Percentiles rank a stretch among this genome's conserved stretches.
phyloP scores from a whole-genome alignment of 2,329 filamentous ascomycete species.

The Penicillium nordicum region DNA sequence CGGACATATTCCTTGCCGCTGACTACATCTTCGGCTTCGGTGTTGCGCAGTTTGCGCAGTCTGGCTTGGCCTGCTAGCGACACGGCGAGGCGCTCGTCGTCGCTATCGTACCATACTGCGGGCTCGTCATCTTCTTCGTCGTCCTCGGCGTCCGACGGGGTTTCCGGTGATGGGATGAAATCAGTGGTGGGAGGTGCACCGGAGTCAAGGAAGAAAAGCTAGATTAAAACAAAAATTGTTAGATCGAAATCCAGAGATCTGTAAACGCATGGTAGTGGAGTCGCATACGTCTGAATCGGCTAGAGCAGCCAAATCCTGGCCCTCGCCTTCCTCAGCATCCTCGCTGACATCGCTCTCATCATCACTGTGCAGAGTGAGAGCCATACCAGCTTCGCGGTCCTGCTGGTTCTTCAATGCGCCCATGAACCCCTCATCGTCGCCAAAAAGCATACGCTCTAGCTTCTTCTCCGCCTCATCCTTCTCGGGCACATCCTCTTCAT shows the following conservation, averaged over 20 bases:
- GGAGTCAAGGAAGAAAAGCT: conserved; percentile 79
- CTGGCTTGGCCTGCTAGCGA: conserved; percentile 74
- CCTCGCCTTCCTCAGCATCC: conserved; percentile 37
- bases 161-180: conserved; percentile 33
- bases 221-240: conserved; percentile 1
- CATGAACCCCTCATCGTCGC: conserved; percentile 78
- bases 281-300: conserved; percentile 67
- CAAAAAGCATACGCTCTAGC: conserved; percentile 83
- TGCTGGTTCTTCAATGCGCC: conserved; percentile 64
- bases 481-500: conserved; percentile 45
- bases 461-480: conserved; percentile 83
- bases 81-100: conserved; percentile 82
- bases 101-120: conserved; percentile 81
- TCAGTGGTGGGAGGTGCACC: conserved; percentile 45
- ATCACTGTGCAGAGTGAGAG: conserved; percentile 34
- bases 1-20: conserved; percentile 80
- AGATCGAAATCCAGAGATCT: not conserved
- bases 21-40: conserved; percentile 80
- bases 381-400: conserved; percentile 38
- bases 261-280: not conserved
- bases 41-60: conserved; percentile 76
- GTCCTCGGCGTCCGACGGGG: conserved; percentile 38
- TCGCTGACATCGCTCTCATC: conserved; percentile 26
- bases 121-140: conserved; percentile 28
- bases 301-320: conserved; percentile 57